These are phyloP conservation scores for Camelina neglecta DNA, from an alignment of 345 rosid genomes.

Conservation along the genomic window DNA sequence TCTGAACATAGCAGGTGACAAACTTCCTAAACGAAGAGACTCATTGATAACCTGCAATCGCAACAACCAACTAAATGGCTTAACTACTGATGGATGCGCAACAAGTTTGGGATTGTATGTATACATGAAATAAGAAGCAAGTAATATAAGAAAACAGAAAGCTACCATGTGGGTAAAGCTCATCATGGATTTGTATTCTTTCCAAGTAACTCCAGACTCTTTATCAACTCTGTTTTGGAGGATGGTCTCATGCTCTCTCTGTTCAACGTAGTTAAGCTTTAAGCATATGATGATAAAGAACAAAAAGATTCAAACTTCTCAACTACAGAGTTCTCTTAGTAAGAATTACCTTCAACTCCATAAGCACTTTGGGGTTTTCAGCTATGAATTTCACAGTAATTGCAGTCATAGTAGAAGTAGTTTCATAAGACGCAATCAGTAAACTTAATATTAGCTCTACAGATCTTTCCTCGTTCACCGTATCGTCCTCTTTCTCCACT, in stretches of 20 bases:
- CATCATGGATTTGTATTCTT: constrained; percentile 47
- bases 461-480: constrained; percentile 34
- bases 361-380: constrained; percentile 42
- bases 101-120: neutral
- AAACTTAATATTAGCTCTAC: constrained; percentile 40
- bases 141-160: neutral
- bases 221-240: constrained; percentile 31
- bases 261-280: constrained; percentile 18
- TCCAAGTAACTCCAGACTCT: constrained; percentile 39
- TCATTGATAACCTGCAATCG: constrained; percentile 53
- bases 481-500: constrained; percentile 34
- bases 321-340: neutral
- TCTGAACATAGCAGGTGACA: constrained; percentile 47
- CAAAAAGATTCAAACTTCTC: neutral
- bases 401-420: constrained; percentile 44
- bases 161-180: constrained; percentile 46
- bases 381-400: constrained; percentile 41
- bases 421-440: constrained; percentile 48
- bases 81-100: neutral
- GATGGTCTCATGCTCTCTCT: constrained; percentile 52
- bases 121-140: neutral
- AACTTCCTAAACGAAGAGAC: constrained; percentile 49
- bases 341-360: constrained; percentile 34
- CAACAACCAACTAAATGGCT: neutral
- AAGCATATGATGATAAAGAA: neutral